phyloP scores from a whole-genome alignment of 2,329 filamentous ascomycete species.

The Neopestalotiopsis rosae region DNA sequence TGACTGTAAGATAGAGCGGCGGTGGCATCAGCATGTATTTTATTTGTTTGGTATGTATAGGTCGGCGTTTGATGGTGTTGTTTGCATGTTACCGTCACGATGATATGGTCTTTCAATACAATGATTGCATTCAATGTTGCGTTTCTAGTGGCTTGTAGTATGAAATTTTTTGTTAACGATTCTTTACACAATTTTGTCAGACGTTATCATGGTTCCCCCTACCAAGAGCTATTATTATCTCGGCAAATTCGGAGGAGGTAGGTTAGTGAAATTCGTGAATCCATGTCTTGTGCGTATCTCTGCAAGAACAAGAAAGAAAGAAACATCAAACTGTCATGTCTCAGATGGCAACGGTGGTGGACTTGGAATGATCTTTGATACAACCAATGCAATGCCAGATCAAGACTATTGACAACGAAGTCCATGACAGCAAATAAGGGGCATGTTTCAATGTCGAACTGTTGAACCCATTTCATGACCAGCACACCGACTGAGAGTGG shows the following conservation, averaged over 20 bases:
- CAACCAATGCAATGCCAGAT: too few species aligned
- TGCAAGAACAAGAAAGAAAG: too few species aligned
- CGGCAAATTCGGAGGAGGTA: too few species aligned
- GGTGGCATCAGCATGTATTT: background rate
- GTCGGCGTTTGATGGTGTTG: background rate
- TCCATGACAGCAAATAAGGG: background rate
- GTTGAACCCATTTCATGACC: background rate
- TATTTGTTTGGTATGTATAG: background rate
- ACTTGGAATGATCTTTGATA: too few species aligned
- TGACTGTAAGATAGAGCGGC: conserved; percentile 6
- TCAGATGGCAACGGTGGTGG: too few species aligned
- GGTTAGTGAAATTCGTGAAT: too few species aligned
- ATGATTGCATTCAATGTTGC: background rate
- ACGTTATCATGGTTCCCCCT: too few species aligned
- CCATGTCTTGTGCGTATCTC: too few species aligned
- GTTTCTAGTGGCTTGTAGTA: too few species aligned
- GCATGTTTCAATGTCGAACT: background rate
- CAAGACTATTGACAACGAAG: background rate
- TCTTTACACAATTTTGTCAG: background rate
- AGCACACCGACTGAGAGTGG: background rate
- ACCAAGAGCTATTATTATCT: too few species aligned
- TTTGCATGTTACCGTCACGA: background rate
- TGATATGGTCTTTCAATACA: background rate
- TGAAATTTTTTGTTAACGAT: background rate
- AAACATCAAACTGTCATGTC: too few species aligned